Evolutionary conservation across 371 early-diverging fungal species (phyloP).

Genomic region (Mucor indicus): DNA sequence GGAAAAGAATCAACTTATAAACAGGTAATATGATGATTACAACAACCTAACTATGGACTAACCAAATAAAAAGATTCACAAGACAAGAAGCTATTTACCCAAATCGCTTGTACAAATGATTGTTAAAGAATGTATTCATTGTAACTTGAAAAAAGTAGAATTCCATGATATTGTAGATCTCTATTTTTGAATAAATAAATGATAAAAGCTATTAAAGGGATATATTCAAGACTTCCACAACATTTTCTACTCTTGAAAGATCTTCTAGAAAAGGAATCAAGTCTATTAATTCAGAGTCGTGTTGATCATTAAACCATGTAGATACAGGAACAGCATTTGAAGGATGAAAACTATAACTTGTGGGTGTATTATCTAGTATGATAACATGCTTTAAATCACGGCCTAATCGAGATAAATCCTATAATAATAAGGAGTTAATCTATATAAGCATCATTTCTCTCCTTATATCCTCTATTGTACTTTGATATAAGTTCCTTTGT

Average conservation of each 20-base stretch:
- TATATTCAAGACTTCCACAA: conserved; percentile 13
- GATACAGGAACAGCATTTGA: conserved; percentile 93
- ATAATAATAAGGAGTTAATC: not conserved
- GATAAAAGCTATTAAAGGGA: conserved; percentile 4
- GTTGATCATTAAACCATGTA: conserved; percentile 94
- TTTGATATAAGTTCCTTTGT: conserved; percentile 93
- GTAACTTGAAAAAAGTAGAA: no score
- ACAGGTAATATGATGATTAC: no score
- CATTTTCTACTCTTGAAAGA: conserved; percentile 26
- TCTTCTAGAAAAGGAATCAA: conserved; percentile 84
- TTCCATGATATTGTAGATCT: no score
- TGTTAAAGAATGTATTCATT: no score
- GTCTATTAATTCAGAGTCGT: conserved; percentile 90
- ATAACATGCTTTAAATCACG: conserved; percentile 71
- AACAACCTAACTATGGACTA: no score
- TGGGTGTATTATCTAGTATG: conserved; percentile 87
- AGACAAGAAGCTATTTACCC: no score
- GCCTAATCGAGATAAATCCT: conserved; percentile 78
- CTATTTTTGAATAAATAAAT: no score
- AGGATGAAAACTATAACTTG: conserved; percentile 92
- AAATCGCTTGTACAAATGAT: no score
- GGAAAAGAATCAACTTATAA: conserved; percentile 64
- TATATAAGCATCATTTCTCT: not conserved
- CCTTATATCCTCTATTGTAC: conserved; percentile 27
- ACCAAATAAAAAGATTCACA: no score